These are phyloP conservation scores for Hypoxylon trugodes DNA, from an alignment of 495 filamentous ascomycete species.

Conservation along the genomic window DNA sequence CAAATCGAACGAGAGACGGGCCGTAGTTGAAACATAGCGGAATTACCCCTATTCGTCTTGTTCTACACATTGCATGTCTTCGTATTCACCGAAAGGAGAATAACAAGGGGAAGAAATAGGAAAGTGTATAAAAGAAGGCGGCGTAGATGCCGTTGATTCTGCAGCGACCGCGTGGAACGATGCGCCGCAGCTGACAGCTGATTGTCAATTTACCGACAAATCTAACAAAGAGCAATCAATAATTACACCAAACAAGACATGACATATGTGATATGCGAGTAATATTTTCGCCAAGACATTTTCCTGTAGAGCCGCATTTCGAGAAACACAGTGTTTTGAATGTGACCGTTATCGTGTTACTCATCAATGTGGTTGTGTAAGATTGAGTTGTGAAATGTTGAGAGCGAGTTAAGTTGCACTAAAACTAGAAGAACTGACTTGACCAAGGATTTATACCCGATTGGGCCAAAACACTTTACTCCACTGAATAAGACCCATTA, in stretches of 20 bases:
- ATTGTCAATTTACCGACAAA: neutral
- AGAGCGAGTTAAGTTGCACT: no score
- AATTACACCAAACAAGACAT: no score
- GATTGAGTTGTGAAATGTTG: neutral
- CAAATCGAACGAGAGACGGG: conserved; percentile 8
- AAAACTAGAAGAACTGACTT: no score
- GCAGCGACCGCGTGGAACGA: neutral
- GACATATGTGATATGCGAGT: neutral
- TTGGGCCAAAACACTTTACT: no score
- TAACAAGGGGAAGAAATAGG: neutral
- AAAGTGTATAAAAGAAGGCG: neutral
- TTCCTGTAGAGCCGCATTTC: conserved; percentile 16
- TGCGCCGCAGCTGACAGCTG: neutral
- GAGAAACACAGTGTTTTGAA: neutral
- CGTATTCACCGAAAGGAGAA: conserved; percentile 8
- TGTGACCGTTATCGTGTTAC: neutral
- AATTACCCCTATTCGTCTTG: conserved; percentile 1
- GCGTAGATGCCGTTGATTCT: neutral
- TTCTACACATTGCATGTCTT: neutral
- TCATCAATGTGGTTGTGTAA: no score
- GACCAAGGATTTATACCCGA: no score
- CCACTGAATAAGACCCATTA: no score
- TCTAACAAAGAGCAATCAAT: no score
- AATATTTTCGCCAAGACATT: neutral
- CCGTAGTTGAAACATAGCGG: neutral